Percentiles rank a stretch among this genome's conserved stretches.
phyloP scores from a whole-genome alignment of 2,329 filamentous ascomycete species.

The Ceratocystis destructans region DNA sequence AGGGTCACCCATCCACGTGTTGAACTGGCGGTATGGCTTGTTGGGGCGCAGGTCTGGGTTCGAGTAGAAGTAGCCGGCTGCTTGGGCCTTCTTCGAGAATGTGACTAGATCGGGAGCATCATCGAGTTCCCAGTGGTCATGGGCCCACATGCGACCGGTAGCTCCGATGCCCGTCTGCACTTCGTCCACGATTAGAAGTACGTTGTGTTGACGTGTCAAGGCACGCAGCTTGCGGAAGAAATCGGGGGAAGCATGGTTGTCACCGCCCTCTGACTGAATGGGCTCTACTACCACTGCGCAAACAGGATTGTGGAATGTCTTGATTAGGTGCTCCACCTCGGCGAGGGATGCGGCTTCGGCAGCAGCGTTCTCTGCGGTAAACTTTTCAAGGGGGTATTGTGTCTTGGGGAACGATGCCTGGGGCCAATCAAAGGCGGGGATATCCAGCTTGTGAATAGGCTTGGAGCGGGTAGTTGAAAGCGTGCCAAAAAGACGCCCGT shows the following conservation, averaged over 20 bases:
- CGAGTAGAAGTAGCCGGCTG: conserved; percentile 70
- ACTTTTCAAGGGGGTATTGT: conserved; percentile 62
- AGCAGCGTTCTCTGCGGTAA: conserved; percentile 52
- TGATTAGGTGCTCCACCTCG: conserved; percentile 59
- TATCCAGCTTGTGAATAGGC: conserved; percentile 75
- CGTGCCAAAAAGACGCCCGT: conserved; percentile 66
- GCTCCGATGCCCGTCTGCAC: conserved; percentile 74
- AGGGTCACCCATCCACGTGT: conserved; percentile 79
- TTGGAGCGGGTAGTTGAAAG: conserved; percentile 70
- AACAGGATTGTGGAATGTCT: conserved; percentile 51
- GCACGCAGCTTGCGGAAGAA: conserved; percentile 67
- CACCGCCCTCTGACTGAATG: conserved; percentile 70
- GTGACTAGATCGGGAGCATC: conserved; percentile 74
- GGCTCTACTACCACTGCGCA: conserved; percentile 66
- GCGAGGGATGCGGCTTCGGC: conserved; percentile 61
- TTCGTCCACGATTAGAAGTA: conserved; percentile 70
- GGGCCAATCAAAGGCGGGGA: conserved; percentile 79
- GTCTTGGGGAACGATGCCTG: conserved; percentile 66
- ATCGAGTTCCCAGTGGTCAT: conserved; percentile 66
- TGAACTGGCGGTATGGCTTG: conserved; percentile 75
- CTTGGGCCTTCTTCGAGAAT: conserved; percentile 77
- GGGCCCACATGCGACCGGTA: conserved; percentile 79
- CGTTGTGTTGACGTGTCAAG: conserved; percentile 54
- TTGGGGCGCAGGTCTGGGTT: conserved; percentile 62
- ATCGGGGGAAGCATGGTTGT: conserved; percentile 65